Base-by-base conservation (phyloP, 2,329 filamentous ascomycete species). In the Neonectria neomacrospora region DNA sequence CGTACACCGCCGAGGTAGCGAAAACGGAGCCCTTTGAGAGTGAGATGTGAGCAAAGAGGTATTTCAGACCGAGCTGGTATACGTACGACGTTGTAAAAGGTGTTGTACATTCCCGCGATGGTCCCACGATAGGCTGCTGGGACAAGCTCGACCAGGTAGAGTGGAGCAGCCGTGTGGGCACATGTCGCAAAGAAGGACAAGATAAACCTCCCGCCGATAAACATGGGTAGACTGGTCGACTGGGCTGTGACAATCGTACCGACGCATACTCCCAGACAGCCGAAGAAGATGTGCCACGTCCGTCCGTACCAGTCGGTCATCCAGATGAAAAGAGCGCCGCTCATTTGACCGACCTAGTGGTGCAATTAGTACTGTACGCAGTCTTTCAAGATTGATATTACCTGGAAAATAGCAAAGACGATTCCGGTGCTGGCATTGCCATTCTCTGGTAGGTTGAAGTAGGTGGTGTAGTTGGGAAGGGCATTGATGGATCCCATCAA, bases 61-160 rank as follows among this genome's bases (percentile, higher is more conserved):
- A 37, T 16, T 22, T 10, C 18, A 51, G 11, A 8, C 10, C 5
- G 5, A 14, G 20, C 6, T 26, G 11, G 4, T 48, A 34, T 22
- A 58, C 59, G 3, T 58, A 62, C 59, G 23, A 81, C 71, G 39
- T 80, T 79, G 68, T 80, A 81, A 56, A 80, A 77, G 3, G 79
- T 80, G 56, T 80, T 81, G 64, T 80, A 80, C 41, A 86, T 79
- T 32, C 86, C 87, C 0, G 86, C 87, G 28, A 88, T 78, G 5
- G 87, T 80, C 23, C 84, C 87, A 57, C 88, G 82, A 70, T 86
- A 86, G 5, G 82, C 80, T 2, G 88, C 86, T 61, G 89, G 87
- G 0, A 85, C 80, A 53, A 88, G 85, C 72, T 90, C 88, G 28
- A 86, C 84, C 12, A 88, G 81, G 69, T 88, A 89, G 2, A 86